These are phyloP conservation scores for Xerocomellus intermedius DNA, from an alignment of 768 basidiomycete genomes.

Conservation along the genomic window DNA sequence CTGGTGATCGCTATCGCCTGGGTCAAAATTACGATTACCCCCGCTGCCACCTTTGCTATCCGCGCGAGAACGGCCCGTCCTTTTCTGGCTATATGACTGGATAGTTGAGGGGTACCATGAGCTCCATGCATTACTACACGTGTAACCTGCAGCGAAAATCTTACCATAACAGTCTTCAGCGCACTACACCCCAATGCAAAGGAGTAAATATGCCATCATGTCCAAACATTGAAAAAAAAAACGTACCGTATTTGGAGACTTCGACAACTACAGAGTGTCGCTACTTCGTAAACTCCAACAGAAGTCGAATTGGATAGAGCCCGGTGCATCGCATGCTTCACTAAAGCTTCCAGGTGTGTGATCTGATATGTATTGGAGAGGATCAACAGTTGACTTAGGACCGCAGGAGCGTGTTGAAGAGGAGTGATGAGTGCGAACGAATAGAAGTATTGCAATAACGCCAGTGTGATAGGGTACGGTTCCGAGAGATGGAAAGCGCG, in stretches of 20 bases:
- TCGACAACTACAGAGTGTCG: conserved; percentile 85
- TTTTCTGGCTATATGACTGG: conserved; percentile 78
- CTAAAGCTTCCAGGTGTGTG: conserved; percentile 68
- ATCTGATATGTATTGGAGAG: conserved; percentile 83
- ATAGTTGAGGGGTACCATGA: conserved; percentile 15
- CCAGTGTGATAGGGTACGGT: conserved; percentile 84
- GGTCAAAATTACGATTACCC: conserved; percentile 35
- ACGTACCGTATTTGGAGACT: conserved; percentile 85
- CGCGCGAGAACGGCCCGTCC: conserved; percentile 50
- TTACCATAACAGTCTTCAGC: conserved; percentile 81
- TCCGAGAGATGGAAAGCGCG: conserved; percentile 82
- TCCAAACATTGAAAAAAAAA: conserved; percentile 13
- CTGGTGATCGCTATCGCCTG: conserved; percentile 37
- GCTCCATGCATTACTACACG: conserved; percentile 3
- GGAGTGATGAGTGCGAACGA: conserved; percentile 83
- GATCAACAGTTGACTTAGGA: conserved; percentile 83
- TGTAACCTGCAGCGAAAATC: conserved; percentile 13
- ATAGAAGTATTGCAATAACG: conserved; percentile 93
- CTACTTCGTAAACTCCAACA: conserved; percentile 92
- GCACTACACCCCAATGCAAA: conserved; percentile 44
- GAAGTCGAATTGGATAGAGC: conserved; percentile 80
- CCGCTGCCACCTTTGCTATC: conserved; percentile 48
- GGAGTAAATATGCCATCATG: conserved; percentile 9
- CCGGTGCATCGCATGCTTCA: conserved; percentile 94
- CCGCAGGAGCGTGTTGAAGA: conserved; percentile 86